Conservation (phyloP, 2,329 filamentous ascomycete species). For the Zymoseptoria pseudotritici region DNA sequence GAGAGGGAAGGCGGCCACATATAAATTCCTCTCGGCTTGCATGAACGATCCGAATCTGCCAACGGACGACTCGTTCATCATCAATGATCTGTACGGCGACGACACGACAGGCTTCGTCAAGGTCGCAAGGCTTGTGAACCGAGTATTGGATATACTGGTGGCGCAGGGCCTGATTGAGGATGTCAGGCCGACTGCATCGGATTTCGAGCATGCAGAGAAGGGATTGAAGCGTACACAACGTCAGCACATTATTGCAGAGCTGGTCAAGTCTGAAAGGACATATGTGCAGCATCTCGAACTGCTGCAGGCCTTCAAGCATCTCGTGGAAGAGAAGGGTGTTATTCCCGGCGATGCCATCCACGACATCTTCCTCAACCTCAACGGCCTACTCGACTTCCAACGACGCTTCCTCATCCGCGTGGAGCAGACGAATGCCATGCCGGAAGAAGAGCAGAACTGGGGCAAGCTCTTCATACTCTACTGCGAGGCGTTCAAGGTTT, state of each 20-base stretch:
- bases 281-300: constrained; percentile 97
- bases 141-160: constrained; percentile 80
- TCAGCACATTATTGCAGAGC: constrained; percentile 83
- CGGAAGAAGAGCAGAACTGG: constrained; percentile 76
- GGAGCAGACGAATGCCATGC: constrained; percentile 85
- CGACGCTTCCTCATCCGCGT: constrained; percentile 90
- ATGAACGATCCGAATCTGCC: constrained; percentile 73
- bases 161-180: constrained; percentile 63
- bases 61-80: constrained; percentile 78
- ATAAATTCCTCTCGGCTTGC: constrained; percentile 88
- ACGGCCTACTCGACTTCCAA: constrained; percentile 90
- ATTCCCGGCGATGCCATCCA: constrained; percentile 86
- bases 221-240: constrained; percentile 57
- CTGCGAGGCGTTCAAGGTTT: constrained; percentile 82
- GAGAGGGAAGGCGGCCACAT: constrained; percentile 76
- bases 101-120: constrained; percentile 98
- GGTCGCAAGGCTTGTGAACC: constrained; percentile 87
- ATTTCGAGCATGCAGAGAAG: constrained; percentile 41
- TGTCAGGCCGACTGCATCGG: constrained; percentile 48
- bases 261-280: constrained; percentile 92
- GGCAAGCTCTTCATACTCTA: constrained; percentile 82
- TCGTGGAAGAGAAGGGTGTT: constrained; percentile 77
- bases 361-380: constrained; percentile 93
- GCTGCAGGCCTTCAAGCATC: constrained; percentile 83
- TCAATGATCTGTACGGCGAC: constrained; percentile 83